A percentile compares a stretch with the other conserved stretches of the same genome.
Evolutionary conservation across 1,284 basidiomycete genomes (phyloP).

Genomic region (Wolfiporia cocos): DNA sequence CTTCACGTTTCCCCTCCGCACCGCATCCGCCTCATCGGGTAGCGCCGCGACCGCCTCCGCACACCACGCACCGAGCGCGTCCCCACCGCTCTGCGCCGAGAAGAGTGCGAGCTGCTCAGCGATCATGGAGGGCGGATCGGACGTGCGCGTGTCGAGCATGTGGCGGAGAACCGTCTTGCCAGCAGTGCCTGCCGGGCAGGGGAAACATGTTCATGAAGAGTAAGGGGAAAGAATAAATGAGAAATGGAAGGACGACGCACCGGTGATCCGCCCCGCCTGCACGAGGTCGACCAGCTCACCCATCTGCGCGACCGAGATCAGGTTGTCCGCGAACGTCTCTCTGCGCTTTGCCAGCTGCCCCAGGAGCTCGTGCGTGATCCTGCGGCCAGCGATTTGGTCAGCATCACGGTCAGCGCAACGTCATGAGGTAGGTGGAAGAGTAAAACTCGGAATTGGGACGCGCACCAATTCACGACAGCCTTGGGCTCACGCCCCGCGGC

Average conservation of each 20-base stretch:
- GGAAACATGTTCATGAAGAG: too few species aligned
- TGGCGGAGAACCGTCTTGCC: slow-evolving; percentile 65
- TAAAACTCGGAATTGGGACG: slow-evolving; percentile 6
- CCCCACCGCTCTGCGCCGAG: slow-evolving; percentile 26
- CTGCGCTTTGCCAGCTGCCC: slow-evolving; percentile 65
- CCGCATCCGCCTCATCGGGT: slow-evolving; percentile 66
- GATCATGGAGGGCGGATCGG: slow-evolving; percentile 33
- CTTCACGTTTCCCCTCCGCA: slow-evolving; percentile 70
- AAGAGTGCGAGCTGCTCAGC: slow-evolving; percentile 48
- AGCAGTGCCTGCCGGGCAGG: slow-evolving; percentile 70
- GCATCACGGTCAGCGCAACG: too few species aligned
- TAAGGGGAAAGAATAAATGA: too few species aligned
- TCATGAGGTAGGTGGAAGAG: too few species aligned
- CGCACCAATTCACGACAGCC: slow-evolving; percentile 81
- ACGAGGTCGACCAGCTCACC: slow-evolving; percentile 79
- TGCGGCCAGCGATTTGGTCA: slow-evolving; percentile 28
- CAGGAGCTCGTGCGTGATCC: slow-evolving; percentile 84
- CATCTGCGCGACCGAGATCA: slow-evolving; percentile 58
- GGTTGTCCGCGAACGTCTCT: slow-evolving; percentile 56
- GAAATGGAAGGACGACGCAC: slow-evolving; percentile 37
- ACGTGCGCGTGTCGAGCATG: slow-evolving; percentile 45
- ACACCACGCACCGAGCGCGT: slow-evolving; percentile 49
- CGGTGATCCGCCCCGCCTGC: slow-evolving; percentile 59
- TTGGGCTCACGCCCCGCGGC: slow-evolving; percentile 54
- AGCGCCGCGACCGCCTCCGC: slow-evolving; percentile 57